These are phyloP conservation scores for Dissophora ornata DNA, from an alignment of 192 early-diverging fungal genomes.

Conservation along the genomic window DNA sequence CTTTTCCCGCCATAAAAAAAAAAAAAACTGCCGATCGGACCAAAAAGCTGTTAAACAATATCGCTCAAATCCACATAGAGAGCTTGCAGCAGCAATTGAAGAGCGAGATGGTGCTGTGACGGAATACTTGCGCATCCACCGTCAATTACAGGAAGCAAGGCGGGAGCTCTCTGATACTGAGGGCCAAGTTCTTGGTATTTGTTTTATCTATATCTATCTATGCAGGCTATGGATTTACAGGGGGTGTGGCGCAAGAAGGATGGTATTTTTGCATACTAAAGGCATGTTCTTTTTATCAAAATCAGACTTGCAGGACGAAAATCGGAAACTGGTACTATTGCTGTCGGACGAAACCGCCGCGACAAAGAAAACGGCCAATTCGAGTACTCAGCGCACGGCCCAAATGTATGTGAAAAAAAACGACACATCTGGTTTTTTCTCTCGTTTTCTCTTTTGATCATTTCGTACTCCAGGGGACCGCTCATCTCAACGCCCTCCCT, in stretches of 20 bases:
- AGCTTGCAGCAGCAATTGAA: slow-evolving; percentile 11
- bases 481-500: too few species aligned
- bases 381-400: slow-evolving; percentile 12
- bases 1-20: neutral
- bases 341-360: slow-evolving; percentile 15
- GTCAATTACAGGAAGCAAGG: slow-evolving; percentile 16
- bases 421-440: neutral
- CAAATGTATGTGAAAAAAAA: neutral
- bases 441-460: neutral
- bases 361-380: slow-evolving; percentile 2
- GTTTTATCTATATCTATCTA: neutral
- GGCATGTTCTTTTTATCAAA: neutral
- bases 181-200: slow-evolving; percentile 22
- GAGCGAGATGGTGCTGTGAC: slow-evolving; percentile 36
- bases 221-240: neutral
- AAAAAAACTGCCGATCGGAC: slow-evolving; percentile 3
- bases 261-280: neutral
- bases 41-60: too few species aligned
- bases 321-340: slow-evolving; percentile 12
- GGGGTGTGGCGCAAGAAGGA: neutral
- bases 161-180: slow-evolving; percentile 16
- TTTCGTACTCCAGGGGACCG: too few species aligned
- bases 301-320: slow-evolving; percentile 44
- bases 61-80: slow-evolving; percentile 2
- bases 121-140: slow-evolving; percentile 29